Base-by-base conservation (phyloP, 2,329 filamentous ascomycete genomes). In the Arthrinium phaeospermum region DNA sequence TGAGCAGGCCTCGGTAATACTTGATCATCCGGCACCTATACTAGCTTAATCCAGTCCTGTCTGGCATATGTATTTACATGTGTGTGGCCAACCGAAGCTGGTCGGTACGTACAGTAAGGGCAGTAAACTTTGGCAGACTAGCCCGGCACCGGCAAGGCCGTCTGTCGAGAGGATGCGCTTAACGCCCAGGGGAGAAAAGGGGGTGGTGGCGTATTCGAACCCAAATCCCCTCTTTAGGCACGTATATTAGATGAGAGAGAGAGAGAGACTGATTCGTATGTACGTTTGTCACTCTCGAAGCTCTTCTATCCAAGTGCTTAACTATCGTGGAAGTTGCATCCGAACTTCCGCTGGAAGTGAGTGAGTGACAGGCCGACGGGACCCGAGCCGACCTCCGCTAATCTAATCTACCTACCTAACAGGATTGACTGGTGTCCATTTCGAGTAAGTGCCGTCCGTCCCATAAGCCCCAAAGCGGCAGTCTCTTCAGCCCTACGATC, bases 401-500 rank as follows among this genome's bases (percentile, higher is more conserved):
- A 49, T 49, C 19, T 49, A 30, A 30, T 30, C 27, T 30, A 30
- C 27, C 27, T 30, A 7, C 27, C 27, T 30, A 7, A 6, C 22
- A n/a, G 19, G 49, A 51, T 27, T 51, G n/a, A 13, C 27, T 34
- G 51, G n/a, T 37, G 37, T n/a, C 30, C 34, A 8, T 41, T 41
- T 41, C 8, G 22, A 64, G 34, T 41, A 41, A 64, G 19, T 37
- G 30, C 30, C 30, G 30, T 19, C 34, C 22, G 19, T 57, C 30
- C 53, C 53, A 37, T 61, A 19, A 61, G 30, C 53, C 53, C 53
- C 53, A 61, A 61, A 6, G 53, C 53, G 53, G 34, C 57, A 64
- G 22, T 64, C 34, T 41, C 22, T 64, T 64, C 57, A 64, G 57
- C 57, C 57, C 57, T 64, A 64, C 57, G 57, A 64, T 64, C 30